Base-by-base conservation (phyloP, 306 rosid species). In the Oemleria cerasiformis region DNA sequence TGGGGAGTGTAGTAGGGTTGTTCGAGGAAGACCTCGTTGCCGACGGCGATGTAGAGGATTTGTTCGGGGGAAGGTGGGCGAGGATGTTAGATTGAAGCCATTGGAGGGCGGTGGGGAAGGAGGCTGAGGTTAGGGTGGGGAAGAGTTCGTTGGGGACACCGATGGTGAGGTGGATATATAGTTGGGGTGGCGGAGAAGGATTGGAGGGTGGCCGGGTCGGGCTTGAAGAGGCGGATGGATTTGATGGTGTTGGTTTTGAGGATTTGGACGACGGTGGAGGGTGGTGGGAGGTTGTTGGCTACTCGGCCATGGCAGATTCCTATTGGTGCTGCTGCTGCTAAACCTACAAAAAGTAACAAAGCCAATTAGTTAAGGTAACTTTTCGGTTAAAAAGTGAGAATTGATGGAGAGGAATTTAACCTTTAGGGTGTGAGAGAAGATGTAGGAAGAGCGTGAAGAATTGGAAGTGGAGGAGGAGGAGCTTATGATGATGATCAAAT, bases 91-190 rank as follows among this genome's bases (percentile, higher is more conserved):
- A 71, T 45, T 67, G 75, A 72, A 81, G 81, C 84, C 81, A 81
- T 13, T 63, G 25, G 3, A 68, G 42, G 41, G 84, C 8, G 13
- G 17, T 42, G 17, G 59, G 3, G 57, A 41, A 21, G 17, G 53
- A 4, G 57, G 55, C 6, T n/a, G 77, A 42, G 67, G 80, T 21
- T 7, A 81, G 78, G 11, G 30, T 20, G 72, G 81, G 81, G 64
- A 81, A 81, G 84, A 81, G 56, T 39, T 76, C 78, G 34, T 81
- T 76, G n/a, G 84, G 72, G 39, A 68, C 81, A 3, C 84, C 78
- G 36, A 76, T 63, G 44, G 38, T 62, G 63, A 76, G 69, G 34
- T 10, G 30, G 49, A 81, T n/a, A n/a, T n/a, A n/a, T 81, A 44
- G 53, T 62, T 58, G 63, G 63, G 19, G 78, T 62, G 43, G 58